A percentile compares a stretch with the other conserved stretches of the same genome.
These are phyloP conservation scores for Phaeotremella skinneri DNA, from an alignment of 768 basidiomycete genomes.

Conservation along the genomic window DNA sequence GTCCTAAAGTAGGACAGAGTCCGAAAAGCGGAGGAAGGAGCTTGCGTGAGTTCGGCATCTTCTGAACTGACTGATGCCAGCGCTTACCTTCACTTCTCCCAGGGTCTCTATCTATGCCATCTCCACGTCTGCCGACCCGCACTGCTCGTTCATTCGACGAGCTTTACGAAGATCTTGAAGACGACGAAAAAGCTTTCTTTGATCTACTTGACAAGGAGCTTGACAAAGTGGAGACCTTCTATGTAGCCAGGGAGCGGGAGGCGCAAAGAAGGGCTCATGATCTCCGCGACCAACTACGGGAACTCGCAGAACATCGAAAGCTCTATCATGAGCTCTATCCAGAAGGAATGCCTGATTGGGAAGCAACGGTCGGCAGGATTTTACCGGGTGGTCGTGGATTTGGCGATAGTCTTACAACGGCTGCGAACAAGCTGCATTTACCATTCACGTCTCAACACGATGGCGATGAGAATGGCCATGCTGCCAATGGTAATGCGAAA, in stretches of 20 bases:
- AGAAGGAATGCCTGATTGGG: conserved; percentile 40
- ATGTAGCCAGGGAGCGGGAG: conserved; percentile 67
- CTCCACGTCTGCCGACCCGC: conserved; percentile 18
- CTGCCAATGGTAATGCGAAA: conserved; percentile 1
- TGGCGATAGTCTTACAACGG: conserved; percentile 10
- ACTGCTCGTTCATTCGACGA: conserved; percentile 47
- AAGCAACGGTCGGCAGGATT: conserved; percentile 30
- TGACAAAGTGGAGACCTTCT: conserved; percentile 82
- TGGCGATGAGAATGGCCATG: conserved; percentile 8
- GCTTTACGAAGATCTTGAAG: conserved; percentile 59
- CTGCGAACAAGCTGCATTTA: conserved; percentile 15
- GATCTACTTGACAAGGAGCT: conserved; percentile 72
- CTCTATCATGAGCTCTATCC: conserved; percentile 51
- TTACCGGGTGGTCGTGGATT: conserved; percentile 20
- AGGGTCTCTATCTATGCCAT: conserved; percentile 36
- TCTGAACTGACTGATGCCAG: background rate
- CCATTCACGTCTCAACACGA: conserved; percentile 12
- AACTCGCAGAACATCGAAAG: conserved; percentile 67
- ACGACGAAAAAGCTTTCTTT: conserved; percentile 70
- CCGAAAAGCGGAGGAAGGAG: conserved; percentile 11
- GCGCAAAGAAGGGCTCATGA: conserved; percentile 51
- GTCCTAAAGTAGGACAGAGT: background rate
- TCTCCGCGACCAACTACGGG: conserved; percentile 68
- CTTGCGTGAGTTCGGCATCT: conserved; percentile 22
- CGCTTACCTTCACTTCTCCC: background rate